Base-by-base conservation (phyloP, 2,329 filamentous ascomycete species). In the Lojkania enalia region DNA sequence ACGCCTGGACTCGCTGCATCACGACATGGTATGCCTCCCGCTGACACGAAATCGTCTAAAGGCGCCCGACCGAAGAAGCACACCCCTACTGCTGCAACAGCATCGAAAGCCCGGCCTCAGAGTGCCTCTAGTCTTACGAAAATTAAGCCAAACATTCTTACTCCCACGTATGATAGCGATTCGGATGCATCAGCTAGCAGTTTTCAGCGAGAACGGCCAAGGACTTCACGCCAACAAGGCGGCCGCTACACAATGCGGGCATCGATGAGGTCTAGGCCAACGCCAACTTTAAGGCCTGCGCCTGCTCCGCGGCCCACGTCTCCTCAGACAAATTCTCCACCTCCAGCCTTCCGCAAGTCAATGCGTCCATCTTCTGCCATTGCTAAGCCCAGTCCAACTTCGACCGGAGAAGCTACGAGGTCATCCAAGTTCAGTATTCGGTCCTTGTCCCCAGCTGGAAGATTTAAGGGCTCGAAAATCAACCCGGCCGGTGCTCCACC, bases 401-500 rank as follows among this genome's bases (percentile, higher is more conserved):
- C 57, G 0, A 39, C 53, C 4, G 46, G 44, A 14, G 49, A 51
- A 46, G 55, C 41, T 45, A 49, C 43, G 46, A 70, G 58, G 29
- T 65, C 67, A 5, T 79, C 81, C n/a, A 78, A 81, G 18, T 85
- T 88, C 60, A 88, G 84, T 46, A 73, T 90, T 23, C 80, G 87
- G 20, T 87, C 87, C 0, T 55, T 87, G 30, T 91, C 87, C 1
- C 88, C 87, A 0, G 73, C 80, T 1, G 78, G 79, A 13, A 80
- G 82, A 7, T 67, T 77, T 30, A 78, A 82, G 20, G 58, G 51
- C 3, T 54, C 48, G 38, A 66, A 59, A 42, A 44, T n/a, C 7
- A 51, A 49, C 9, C 21, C 52, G n/a, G 51, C 50, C 13, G 50
- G 48, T 23, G 37, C 43, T 15, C 46, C 49, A n/a, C 54, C 49